These are phyloP conservation scores for Favolaschia claudopus DNA, from an alignment of 768 basidiomycete genomes.

Conservation along the genomic window DNA sequence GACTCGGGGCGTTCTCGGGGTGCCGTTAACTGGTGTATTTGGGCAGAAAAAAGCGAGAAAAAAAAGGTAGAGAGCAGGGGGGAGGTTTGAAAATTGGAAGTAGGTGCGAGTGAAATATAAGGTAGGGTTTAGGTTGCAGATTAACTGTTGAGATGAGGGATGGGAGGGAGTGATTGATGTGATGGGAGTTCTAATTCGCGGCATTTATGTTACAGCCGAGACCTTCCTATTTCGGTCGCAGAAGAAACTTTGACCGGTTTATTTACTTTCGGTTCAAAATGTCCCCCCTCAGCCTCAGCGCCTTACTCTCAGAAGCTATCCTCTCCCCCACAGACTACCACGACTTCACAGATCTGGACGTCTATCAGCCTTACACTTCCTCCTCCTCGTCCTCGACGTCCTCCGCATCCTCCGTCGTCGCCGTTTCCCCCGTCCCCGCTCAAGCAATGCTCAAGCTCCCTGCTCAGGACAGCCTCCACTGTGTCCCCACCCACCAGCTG, in stretches of 20 bases:
- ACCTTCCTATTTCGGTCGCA: no score
- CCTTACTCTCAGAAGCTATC: slow-evolving; percentile 66
- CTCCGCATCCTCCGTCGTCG: slow-evolving; percentile 54
- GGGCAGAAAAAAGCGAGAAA: not conserved
- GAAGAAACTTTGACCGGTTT: no score
- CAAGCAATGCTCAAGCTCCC: slow-evolving; percentile 60
- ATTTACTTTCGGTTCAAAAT: no score
- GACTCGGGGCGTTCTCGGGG: slow-evolving; percentile 22
- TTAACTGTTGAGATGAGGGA: not conserved
- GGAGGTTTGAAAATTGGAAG: not conserved
- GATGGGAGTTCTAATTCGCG: no score
- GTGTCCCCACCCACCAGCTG: slow-evolving; percentile 75
- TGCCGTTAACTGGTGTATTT: not conserved
- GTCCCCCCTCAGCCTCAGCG: slow-evolving; percentile 65
- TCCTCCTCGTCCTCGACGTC: slow-evolving; percentile 57
- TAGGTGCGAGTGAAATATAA: no score
- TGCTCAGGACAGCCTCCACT: slow-evolving; percentile 58
- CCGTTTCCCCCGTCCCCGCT: slow-evolving; percentile 54
- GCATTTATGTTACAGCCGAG: no score
- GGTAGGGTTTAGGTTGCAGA: no score
- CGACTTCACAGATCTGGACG: slow-evolving; percentile 49
- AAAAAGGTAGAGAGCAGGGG: not conserved
- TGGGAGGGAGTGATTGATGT: not conserved
- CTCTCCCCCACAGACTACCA: slow-evolving; percentile 52
- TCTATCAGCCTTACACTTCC: slow-evolving; percentile 54